Base-by-base conservation (phyloP, 2,329 filamentous ascomycete species). In the Colletotrichum nymphaeae region DNA sequence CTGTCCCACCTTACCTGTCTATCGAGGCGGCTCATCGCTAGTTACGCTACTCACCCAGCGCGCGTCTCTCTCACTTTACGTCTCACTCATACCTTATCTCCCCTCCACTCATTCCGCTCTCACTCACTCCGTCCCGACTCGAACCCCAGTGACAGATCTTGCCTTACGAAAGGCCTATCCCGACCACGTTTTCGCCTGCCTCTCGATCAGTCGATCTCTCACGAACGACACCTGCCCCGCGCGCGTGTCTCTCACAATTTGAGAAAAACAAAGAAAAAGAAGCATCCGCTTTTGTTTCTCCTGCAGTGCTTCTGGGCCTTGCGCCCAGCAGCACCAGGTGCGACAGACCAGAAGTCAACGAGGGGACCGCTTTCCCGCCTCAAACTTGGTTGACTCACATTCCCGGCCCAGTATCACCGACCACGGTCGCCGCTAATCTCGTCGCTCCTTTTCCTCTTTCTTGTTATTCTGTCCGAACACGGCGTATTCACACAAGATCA, bases 241-340 rank as follows among this genome's bases (percentile, higher is more conserved):
- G 32, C 42, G 42, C 52, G 55, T 35, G 46, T 42, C 67, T 37
- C 63, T 46, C 57, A 55, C 42, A 42, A 49, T 26, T 56, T n/a
- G 19, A 63, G 37, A 19, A 46, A 49, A 62, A 26, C 22, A 26
- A 49, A 26, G 2, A 49, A 46, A n/a, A 49, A 57, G 60, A 67
- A n/a, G 19, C 19, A 24, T 28, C 12, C 55, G 55, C 67, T 52
- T 62, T 60, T 70, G 70, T 56, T 37, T 35, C 22, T n/a, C 59
- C 59, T 69, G 58, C 35, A 35, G 67, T 71, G 71, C 67, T 66
- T n/a, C 62, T 73, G 71, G 67, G 71, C 67, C 67, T 71, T 52
- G 71, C 56, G 67, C 71, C 67, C 71, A 66, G 71, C 56, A 60
- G 70, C 60, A 53, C 28, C 70, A 71, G 67, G 71, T 62, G 67